Evolutionary conservation across 768 basidiomycete species (phyloP), one percentile per base, ranked within the genome.

Genomic region (Suillus fuscotomentosus): DNA sequence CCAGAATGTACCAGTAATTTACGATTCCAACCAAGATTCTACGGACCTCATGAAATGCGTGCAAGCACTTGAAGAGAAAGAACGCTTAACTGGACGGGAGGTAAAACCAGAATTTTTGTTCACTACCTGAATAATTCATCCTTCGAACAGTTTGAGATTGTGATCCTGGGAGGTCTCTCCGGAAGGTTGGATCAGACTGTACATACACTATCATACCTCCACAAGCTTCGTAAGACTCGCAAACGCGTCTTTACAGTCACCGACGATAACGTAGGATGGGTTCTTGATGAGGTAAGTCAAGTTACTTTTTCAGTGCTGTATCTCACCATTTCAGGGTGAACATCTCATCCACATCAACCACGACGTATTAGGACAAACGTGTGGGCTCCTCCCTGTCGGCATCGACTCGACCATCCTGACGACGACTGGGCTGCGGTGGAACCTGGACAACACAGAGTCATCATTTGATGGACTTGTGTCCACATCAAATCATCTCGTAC

Each of bases 1-100:
- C 17, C 59, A 95, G 93, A 88, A 85, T 39, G 91, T 97, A 3
- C 72, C 76, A 0, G 78, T 97, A 43, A 71, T 87, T 0, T 76
- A 86, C 60, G 96, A 97, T 70, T 67, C 78, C 0, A 86, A 91
- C 72, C 89, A 94, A 72, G 76, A 94, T 71, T 85, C 94, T n/a
- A 99, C 97, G 0, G 97, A 99, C 74, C 83, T 99, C 64, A 94
- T 93, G 90, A 99, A 99, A 77, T 99, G 95, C 70, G 77, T 99
- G 2, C 54, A 69, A 7, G 82, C 87, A 6, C 71, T 98, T 3
- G 74, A 84, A 56, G 84, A 85, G 61, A 82, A 80, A 64, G 93
- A 95, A 70, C 64, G 69, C 20, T 66, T 68, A 2, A 79, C 82
- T 54, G 74, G 73, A 9, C 71, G 68, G 61, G 66, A 77, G 68